Evolutionary conservation across 1,284 basidiomycete species (phyloP).

Genomic region (Pseudozyma tsukubaensis): DNA sequence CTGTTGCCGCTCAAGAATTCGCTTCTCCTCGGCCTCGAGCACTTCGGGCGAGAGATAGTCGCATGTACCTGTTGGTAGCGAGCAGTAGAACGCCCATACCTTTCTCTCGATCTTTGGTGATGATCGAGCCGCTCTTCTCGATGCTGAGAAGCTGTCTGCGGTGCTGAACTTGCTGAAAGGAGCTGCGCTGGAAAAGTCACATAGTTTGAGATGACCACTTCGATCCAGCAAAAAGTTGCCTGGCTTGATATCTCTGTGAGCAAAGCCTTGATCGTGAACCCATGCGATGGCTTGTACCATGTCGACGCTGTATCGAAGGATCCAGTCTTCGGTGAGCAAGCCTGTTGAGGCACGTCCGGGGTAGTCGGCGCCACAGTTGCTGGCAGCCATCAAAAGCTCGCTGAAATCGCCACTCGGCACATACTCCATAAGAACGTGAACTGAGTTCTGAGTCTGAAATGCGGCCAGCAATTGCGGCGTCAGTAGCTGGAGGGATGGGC

Average conservation of each 20-base stretch:
- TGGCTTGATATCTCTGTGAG: constrained; percentile 67
- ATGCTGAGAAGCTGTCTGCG: neutral
- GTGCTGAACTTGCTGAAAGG: constrained; percentile 57
- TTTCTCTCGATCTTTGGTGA: constrained; percentile 30
- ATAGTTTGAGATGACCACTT: constrained; percentile 65
- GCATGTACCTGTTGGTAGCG: constrained; percentile 63
- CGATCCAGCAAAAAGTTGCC: constrained; percentile 64
- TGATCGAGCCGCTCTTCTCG: neutral
- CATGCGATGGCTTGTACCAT: constrained; percentile 66
- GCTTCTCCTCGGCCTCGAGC: constrained; percentile 59
- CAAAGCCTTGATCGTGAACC: constrained; percentile 61
- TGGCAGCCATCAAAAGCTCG: constrained; percentile 60
- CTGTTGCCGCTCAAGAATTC: constrained; percentile 46
- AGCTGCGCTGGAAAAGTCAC: constrained; percentile 67
- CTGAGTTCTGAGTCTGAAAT: constrained; percentile 61
- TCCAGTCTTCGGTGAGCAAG: constrained; percentile 59
- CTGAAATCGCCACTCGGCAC: constrained; percentile 66
- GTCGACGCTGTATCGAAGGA: constrained; percentile 59
- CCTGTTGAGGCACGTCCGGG: constrained; percentile 57
- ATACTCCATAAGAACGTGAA: constrained; percentile 67
- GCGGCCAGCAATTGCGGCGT: constrained; percentile 62
- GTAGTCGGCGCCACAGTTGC: constrained; percentile 45
- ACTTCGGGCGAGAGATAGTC: constrained; percentile 68
- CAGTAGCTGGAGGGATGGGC: constrained; percentile 11
- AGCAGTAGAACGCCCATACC: constrained; percentile 61